A percentile compares a stretch with the other conserved stretches of the same genome.
Evolutionary conservation across 2,329 filamentous ascomycete genomes (phyloP).

Genomic region (Scortechinia acanthostroma): DNA sequence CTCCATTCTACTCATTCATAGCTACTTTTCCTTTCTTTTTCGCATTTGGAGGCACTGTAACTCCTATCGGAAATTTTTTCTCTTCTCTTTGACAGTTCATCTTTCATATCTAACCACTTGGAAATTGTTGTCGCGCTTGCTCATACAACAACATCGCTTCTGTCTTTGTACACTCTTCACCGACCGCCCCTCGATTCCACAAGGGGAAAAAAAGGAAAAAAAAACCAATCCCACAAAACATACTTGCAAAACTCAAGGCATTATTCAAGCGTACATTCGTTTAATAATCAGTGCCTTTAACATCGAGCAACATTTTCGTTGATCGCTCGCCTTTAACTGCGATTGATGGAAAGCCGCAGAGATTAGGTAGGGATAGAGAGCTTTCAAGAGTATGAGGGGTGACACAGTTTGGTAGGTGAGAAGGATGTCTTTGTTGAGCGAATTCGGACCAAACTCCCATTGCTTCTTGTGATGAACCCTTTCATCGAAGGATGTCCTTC

Average conservation of each 20-base stretch:
- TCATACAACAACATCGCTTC: no score
- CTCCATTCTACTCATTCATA: neutral
- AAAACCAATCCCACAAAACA: neutral
- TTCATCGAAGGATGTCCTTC: neutral
- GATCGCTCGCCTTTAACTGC: no score
- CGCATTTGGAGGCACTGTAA: neutral
- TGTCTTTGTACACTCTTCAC: no score
- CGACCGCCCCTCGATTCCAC: no score
- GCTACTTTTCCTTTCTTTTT: neutral
- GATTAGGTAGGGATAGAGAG: no score
- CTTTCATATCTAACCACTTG: neutral
- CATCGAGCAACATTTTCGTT: no score
- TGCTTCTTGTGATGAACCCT: neutral
- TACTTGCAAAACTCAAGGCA: no score
- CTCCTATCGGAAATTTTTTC: neutral
- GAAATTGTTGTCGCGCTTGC: no score
- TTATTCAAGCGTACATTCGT: no score
- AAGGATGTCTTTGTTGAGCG: neutral
- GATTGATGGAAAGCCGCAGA: no score
- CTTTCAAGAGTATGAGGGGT: neutral
- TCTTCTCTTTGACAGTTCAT: neutral
- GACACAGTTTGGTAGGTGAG: neutral
- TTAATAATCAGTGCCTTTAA: no score
- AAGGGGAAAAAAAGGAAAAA: neutral
- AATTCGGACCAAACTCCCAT: conserved; percentile 1